Percentiles rank a stretch among this genome's conserved stretches.
phyloP scores from a whole-genome alignment of 495 filamentous ascomycete genomes.

The Penicillium soppii region DNA sequence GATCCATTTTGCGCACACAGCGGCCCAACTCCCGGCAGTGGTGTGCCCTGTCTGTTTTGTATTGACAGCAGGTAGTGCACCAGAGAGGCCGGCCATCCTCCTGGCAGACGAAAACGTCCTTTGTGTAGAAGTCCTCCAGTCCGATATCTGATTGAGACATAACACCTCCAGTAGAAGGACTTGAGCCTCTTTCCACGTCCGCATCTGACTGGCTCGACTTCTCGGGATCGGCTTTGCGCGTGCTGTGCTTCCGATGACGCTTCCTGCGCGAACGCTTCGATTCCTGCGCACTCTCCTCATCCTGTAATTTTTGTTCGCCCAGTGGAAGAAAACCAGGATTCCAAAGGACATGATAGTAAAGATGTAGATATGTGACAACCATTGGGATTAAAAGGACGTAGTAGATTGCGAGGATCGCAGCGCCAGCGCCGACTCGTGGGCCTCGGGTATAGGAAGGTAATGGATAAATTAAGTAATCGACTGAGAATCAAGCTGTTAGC shows the following conservation, averaged over 20 bases:
- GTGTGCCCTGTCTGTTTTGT: slow-evolving; percentile 82
- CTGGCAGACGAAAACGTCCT: slow-evolving; percentile 80
- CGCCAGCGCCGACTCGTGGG: slow-evolving; percentile 55
- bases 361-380: slow-evolving; percentile 64
- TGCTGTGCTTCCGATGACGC: slow-evolving; percentile 11
- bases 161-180: slow-evolving; percentile 19
- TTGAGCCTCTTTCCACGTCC: slow-evolving; percentile 25
- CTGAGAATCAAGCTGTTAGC: slow-evolving; percentile 32
- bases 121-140: slow-evolving; percentile 65
- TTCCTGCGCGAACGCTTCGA: slow-evolving; percentile 18
- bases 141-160: slow-evolving; percentile 29
- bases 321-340: slow-evolving; percentile 71
- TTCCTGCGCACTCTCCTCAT: slow-evolving; percentile 13
- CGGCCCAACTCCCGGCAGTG: slow-evolving; percentile 79
- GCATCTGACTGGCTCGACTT: slow-evolving; percentile 20
- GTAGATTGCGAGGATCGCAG: slow-evolving; percentile 68
- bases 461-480: slow-evolving; percentile 61
- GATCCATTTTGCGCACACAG: slow-evolving; percentile 87
- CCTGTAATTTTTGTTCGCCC: slow-evolving; percentile 35
- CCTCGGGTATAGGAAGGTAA: slow-evolving; percentile 37
- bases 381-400: slow-evolving; percentile 66
- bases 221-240: slow-evolving; percentile 21
- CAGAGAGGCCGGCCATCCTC: slow-evolving; percentile 75
- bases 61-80: slow-evolving; percentile 76
- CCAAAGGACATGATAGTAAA: slow-evolving; percentile 59